A percentile compares a stretch with the other conserved stretches of the same genome.
Evolutionary conservation across 306 rosid genomes (phyloP).

Genomic region (Sicyos edulis): DNA sequence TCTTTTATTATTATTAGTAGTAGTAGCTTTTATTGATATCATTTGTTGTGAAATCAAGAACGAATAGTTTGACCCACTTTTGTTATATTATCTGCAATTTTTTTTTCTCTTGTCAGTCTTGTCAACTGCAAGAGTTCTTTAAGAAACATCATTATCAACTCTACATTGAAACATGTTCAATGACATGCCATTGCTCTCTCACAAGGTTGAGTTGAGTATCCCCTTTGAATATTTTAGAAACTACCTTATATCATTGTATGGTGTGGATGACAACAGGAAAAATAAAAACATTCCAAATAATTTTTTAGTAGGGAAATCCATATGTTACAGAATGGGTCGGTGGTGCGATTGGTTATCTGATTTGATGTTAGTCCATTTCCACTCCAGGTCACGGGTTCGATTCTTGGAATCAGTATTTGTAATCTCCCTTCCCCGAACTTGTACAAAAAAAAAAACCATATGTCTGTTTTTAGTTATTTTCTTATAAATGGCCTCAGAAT

Average conservation of each 20-base stretch:
- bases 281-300: not conserved
- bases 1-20: no score
- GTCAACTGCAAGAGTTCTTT: not conserved
- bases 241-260: not conserved
- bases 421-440: no score
- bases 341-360: no score
- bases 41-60: conserved; percentile 14
- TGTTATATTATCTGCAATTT: not conserved
- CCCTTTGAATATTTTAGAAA: conserved; percentile 4
- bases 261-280: not conserved
- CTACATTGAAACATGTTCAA: not conserved
- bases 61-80: not conserved
- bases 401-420: no score
- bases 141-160: not conserved
- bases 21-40: not conserved
- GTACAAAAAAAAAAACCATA: no score
- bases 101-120: not conserved
- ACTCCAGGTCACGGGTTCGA: no score
- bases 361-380: no score
- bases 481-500: not conserved
- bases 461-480: not conserved
- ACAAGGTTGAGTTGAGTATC: not conserved
- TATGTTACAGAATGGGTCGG: no score
- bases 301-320: not conserved
- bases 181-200: not conserved